These are phyloP conservation scores for Dalechampia spathulata DNA, from an alignment of 441 rosid genomes.

Conservation along the genomic window DNA sequence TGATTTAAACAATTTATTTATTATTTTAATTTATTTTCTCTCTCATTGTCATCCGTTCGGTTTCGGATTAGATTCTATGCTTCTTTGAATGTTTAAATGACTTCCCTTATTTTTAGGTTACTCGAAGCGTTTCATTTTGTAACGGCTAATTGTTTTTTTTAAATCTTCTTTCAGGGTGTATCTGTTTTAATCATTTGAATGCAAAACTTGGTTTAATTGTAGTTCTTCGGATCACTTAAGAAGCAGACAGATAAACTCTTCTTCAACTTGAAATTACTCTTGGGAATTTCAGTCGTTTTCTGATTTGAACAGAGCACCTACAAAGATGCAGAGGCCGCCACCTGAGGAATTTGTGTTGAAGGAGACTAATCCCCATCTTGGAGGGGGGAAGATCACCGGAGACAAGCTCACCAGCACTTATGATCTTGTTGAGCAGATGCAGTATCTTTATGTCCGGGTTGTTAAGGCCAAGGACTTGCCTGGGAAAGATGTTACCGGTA, in stretches of 20 bases:
- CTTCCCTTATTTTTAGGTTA: conserved; percentile 19
- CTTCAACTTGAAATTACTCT: conserved; percentile 11
- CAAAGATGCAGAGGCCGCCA: conserved; percentile 72
- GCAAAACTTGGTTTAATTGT: not conserved
- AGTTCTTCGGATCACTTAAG: not conserved
- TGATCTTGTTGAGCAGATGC: conserved; percentile 98
- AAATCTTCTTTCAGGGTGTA: conserved; percentile 23
- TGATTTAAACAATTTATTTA: not conserved
- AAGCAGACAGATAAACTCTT: not conserved
- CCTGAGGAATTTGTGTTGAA: conserved; percentile 71
- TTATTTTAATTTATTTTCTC: not conserved
- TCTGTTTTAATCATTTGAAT: conserved; percentile 17
- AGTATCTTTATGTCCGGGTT: conserved; percentile 86
- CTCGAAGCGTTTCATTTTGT: not conserved
- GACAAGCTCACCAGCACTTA: conserved; percentile 91
- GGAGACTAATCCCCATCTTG: conserved; percentile 94
- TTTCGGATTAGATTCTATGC: conserved; percentile 1
- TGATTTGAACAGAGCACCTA: conserved; percentile 17
- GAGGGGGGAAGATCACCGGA: conserved; percentile 77
- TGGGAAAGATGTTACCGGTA: conserved; percentile 70
- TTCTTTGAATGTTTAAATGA: conserved; percentile 13
- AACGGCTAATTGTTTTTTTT: conserved; percentile 24
- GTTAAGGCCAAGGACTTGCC: conserved; percentile 94
- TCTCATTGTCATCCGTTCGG: conserved; percentile 3
- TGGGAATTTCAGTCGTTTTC: conserved; percentile 8